A percentile compares a stretch with the other conserved stretches of the same genome.
Conservation (phyloP, 2,329 filamentous ascomycete genomes). For the Fusarium praegraminearum region DNA sequence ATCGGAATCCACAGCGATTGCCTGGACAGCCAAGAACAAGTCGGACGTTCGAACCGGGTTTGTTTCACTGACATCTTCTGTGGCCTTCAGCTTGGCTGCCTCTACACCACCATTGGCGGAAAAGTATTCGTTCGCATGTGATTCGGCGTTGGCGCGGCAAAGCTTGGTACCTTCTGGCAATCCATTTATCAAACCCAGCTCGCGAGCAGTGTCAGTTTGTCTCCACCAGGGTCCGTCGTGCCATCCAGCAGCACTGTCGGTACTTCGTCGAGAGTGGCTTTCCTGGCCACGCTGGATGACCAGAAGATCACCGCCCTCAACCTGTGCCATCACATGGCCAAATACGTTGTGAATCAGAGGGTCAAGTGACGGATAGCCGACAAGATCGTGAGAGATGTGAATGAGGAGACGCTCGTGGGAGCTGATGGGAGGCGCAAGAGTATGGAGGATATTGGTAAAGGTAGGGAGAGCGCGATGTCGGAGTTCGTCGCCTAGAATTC, state of each 20-base stretch:
- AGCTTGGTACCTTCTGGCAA: constrained; percentile 90
- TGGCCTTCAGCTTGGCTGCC: constrained; percentile 81
- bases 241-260: constrained; percentile 76
- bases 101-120: constrained; percentile 81
- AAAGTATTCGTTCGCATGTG: constrained; percentile 88
- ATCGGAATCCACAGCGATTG: constrained; percentile 75
- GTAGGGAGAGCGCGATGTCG: constrained; percentile 89
- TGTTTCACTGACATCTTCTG: constrained; percentile 80
- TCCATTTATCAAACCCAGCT: constrained; percentile 83
- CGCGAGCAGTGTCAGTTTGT: constrained; percentile 74
- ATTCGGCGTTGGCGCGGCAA: constrained; percentile 87
- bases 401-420: constrained; percentile 97
- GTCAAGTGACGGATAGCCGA: constrained; percentile 93
- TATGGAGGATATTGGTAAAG: constrained; percentile 94
- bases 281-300: constrained; percentile 95
- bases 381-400: constrained; percentile 95
- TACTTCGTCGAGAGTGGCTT: constrained; percentile 74
- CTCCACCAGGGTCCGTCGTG: constrained; percentile 98
- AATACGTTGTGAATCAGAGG: constrained; percentile 93
- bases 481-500: constrained; percentile 80
- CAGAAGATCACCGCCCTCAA: constrained; percentile 94
- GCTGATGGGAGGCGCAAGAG: constrained; percentile 93
- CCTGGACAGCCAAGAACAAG: constrained; percentile 95
- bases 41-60: constrained; percentile 95
- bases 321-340: constrained; percentile 97